Base-by-base conservation (phyloP, 75 land plant genomes). In the Adiantum capillusveneris region DNA sequence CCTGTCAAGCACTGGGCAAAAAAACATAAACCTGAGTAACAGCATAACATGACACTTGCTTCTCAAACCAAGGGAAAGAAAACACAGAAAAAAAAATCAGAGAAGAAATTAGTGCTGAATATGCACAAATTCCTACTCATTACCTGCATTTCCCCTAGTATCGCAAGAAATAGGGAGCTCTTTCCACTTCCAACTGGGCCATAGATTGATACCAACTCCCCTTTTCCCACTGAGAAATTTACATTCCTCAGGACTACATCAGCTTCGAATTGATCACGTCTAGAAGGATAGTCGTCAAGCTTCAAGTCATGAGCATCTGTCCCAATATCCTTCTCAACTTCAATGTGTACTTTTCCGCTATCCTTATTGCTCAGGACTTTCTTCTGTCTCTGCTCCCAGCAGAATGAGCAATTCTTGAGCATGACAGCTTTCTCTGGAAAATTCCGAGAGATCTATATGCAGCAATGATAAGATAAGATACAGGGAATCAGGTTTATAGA, bases 131-230 rank as follows among this genome's bases (percentile, higher is more conserved):
- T n/a, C n/a, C n/a, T n/a, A n/a, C 51, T 25, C 25, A 53, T 19
- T 25, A 65, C 65, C 65, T 53, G 58, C 61, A 73, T 65, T 45
- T 73, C 76, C 20, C 76, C 76, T 12, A 73, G 65, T 24, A 73
- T 34, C 7, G 46, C 71, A 52, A 54, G 59, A 7, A 73, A 53
- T 11, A 73, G 57, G 9, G 76, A 73, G 39, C 70, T 73, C 42
- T 73, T 73, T 41, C 76, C 76, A 60, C 70, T 62, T 21, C 76
- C 76, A 31, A 64, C 66, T 24, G 70, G n/a, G 5, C 76, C 76
- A 44, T 64, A 43, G 19, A 73, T 67, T 0, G 65, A 65, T 31
- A 73, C 65, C 3, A 67, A 44, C 21, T 67, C 53, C 16, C 71
- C 71, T 27, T 55, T 48, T 17, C 51, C 28, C 16, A 72, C 71